phyloP scores from a whole-genome alignment of 768 basidiomycete species.

The Dacryopinax primogenitus region DNA sequence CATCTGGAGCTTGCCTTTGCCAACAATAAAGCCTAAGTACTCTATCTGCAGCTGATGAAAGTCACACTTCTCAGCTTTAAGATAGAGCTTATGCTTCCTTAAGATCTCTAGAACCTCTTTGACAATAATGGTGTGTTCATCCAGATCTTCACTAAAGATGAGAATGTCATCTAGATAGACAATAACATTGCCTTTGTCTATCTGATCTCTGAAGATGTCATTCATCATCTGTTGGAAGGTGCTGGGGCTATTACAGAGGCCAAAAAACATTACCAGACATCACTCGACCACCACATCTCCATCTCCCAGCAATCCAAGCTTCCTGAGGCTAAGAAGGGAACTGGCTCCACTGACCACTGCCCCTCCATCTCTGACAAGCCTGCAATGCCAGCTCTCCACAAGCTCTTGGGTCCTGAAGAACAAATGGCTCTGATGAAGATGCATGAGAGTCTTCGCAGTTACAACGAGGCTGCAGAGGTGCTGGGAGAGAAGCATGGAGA shows the following conservation, averaged over 20 bases:
- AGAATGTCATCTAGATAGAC: not conserved
- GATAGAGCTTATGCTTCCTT: constrained; percentile 22
- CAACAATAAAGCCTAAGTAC: constrained; percentile 34
- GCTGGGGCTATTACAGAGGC: constrained; percentile 17
- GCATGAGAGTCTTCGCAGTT: no score
- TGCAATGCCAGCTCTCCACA: no score
- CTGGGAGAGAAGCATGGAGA: no score
- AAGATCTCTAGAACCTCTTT: not conserved
- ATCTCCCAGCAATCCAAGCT: no score
- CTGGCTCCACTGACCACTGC: no score
- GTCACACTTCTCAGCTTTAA: constrained; percentile 31
- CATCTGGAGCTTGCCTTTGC: constrained; percentile 28
- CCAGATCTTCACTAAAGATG: not conserved
- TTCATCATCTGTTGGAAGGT: constrained; percentile 15
- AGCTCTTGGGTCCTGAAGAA: no score
- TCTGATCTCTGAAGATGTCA: not conserved
- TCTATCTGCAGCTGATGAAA: constrained; percentile 30
- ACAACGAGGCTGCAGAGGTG: no score
- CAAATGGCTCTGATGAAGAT: no score
- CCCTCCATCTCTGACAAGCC: no score
- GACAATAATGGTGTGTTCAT: not conserved
- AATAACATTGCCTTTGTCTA: not conserved
- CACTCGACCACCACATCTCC: no score
- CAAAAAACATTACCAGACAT: constrained; percentile 26
- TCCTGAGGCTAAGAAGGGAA: no score